Evolutionary conservation across 2,329 filamentous ascomycete species (phyloP).

Genomic region (Beauveria varroae): DNA sequence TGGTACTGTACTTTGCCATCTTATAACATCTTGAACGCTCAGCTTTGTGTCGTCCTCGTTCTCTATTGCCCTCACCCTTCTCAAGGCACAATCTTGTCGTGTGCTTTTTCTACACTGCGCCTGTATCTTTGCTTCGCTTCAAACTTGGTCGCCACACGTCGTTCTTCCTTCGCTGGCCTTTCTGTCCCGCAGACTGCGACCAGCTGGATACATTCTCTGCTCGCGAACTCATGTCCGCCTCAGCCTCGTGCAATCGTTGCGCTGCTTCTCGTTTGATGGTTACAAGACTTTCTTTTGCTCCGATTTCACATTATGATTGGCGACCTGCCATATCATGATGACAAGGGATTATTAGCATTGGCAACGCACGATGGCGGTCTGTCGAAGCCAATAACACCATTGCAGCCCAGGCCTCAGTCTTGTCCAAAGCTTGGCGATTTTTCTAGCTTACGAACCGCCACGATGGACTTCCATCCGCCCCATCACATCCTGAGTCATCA

Average conservation of each 20-base stretch:
- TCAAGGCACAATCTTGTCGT: neutral
- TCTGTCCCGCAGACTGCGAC: neutral
- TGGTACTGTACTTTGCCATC: neutral
- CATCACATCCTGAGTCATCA: slow-evolving; percentile 8
- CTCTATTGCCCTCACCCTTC: neutral
- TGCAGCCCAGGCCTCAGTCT: neutral
- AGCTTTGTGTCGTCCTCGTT: neutral
- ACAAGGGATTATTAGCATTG: neutral
- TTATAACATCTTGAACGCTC: neutral
- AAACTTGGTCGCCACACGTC: neutral
- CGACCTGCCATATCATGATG: neutral
- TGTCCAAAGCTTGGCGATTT: slow-evolving; percentile 11
- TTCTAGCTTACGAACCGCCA: neutral
- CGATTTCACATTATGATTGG: neutral
- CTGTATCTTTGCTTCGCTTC: neutral
- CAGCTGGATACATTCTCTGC: neutral
- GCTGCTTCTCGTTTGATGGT: neutral
- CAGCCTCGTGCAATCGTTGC: neutral
- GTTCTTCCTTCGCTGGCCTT: neutral
- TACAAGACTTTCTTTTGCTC: neutral
- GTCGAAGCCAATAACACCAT: neutral
- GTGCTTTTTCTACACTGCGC: neutral
- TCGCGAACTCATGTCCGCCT: neutral
- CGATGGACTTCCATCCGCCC: slow-evolving; percentile 1
- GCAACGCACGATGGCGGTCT: neutral